Base-by-base conservation (phyloP, 1,139 yeast genomes). In the Blastobotrys proliferans region DNA sequence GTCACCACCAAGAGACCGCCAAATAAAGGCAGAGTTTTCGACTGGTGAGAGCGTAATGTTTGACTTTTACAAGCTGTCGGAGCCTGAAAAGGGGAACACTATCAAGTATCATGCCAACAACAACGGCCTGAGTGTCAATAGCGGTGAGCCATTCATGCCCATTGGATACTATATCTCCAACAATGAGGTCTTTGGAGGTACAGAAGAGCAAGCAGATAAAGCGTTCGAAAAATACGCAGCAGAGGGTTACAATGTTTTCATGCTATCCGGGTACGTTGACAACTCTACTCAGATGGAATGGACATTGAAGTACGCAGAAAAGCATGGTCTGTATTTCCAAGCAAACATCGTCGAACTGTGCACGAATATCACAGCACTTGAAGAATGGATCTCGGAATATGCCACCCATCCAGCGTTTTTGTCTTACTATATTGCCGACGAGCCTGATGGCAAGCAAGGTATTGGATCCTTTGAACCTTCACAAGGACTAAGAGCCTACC, bases 251-350 rank as follows among this genome's bases (percentile, higher is more conserved):
- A 28, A 28, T 28, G 14, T 28, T 9, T 28, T 28, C 31, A 28
- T 28, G 31, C 13, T 9, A 9, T 9, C 31, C 13, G 31, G 31
- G 13, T 10, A 10, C 13, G 31, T 28, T 13, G 31, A 28, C 14
- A 28, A 28, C 14, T 28, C 31, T 6, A 28, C 31, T 9, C 31
- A 28, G 31, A 28, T 28, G 31, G 31, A 28, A 9, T 28, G 31
- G 31, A 28, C 31, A 8, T 28, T 28, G 14, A 28, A 28, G 14
- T 28, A 28, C 14, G 31, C 31, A 10, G 31, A 28, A 13, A 28
- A 28, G 14, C 13, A 28, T 13, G 31, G 31, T 10, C 14, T 28
- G 10, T 28, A 28, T 13, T 28, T 9, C 31, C 31, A 28, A 13
- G 31, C 31, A 10, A 14, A 28, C 14, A 14, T 28, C 10, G 31